Conservation (phyloP, 1,284 basidiomycete genomes). For the Meira nashicola region DNA sequence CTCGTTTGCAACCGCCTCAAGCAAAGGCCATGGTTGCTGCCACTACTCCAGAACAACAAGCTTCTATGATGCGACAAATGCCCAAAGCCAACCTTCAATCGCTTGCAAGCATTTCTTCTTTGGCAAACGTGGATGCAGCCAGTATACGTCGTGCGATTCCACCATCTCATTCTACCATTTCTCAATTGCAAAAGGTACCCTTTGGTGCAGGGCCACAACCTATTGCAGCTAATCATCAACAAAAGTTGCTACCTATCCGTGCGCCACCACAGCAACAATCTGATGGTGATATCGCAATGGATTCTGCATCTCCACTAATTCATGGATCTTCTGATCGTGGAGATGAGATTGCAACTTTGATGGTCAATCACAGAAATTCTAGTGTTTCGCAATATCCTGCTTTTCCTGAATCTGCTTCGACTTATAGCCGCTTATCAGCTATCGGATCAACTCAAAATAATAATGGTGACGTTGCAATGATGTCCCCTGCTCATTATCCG, state of each 20-base stretch:
- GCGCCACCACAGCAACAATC: conserved; percentile 17
- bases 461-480: no score
- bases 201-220: conserved; percentile 32
- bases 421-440: conserved; percentile 16
- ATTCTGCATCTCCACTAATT: conserved; percentile 8
- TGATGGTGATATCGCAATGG: conserved; percentile 20
- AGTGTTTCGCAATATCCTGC: conserved; percentile 34
- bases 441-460: no score
- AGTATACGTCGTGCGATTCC: conserved; percentile 25
- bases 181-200: conserved; percentile 16
- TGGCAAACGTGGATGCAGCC: conserved; percentile 14
- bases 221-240: conserved; percentile 51
- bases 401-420: conserved; percentile 39
- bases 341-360: conserved; percentile 1
- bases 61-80: conserved; percentile 20
- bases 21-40: conserved; percentile 15
- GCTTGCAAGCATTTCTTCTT: background rate
- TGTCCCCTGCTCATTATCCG: no score
- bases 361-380: conserved; percentile 14
- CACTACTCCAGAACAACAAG: conserved; percentile 26
- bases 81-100: conserved; percentile 45
- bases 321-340: background rate
- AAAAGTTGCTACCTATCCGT: conserved; percentile 34
- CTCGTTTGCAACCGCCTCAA: conserved; percentile 53
- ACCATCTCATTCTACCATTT: conserved; percentile 27